phyloP scores from a whole-genome alignment of 2,329 filamentous ascomycete genomes.

The Leptographium radiaticola region DNA sequence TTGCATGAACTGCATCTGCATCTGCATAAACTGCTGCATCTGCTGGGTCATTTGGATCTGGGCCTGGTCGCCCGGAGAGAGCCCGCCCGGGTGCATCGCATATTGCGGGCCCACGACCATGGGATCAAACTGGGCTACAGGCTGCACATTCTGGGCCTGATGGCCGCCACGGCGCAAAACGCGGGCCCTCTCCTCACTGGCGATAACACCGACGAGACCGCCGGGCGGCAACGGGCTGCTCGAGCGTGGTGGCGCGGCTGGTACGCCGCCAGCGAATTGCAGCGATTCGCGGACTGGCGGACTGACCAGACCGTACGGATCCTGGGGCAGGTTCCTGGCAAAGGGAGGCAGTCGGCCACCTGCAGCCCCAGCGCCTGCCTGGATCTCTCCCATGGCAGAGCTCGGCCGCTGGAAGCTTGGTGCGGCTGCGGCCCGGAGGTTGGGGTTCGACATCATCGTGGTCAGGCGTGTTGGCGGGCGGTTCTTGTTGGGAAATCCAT shows the following conservation, averaged over 20 bases:
- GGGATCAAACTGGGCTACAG: constrained; percentile 31
- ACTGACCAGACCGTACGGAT: constrained; percentile 72
- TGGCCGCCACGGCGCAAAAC: constrained; percentile 70
- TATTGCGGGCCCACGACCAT: constrained; percentile 34
- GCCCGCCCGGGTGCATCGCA: constrained; percentile 28
- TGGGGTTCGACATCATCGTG: constrained; percentile 56
- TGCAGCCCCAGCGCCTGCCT: constrained; percentile 11
- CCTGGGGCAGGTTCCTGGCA: constrained; percentile 66
- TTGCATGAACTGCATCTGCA: constrained; percentile 93
- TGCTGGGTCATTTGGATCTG: constrained; percentile 72
- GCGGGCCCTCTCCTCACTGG: constrained; percentile 66
- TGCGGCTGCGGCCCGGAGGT: constrained; percentile 44
- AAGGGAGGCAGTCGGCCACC: constrained; percentile 59
- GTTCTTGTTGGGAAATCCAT: constrained; percentile 73
- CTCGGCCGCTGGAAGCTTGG: constrained; percentile 36
- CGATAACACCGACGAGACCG: constrained; percentile 79
- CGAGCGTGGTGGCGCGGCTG: constrained; percentile 17
- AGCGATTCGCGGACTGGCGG: constrained; percentile 62
- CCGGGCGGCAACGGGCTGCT: constrained; percentile 43
- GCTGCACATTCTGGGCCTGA: constrained; percentile 35
- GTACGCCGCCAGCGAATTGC: constrained; percentile 47
- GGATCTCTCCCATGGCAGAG: constrained; percentile 43
- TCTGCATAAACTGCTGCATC: constrained; percentile 80
- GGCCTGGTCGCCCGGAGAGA: constrained; percentile 54
- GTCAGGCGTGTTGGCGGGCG: constrained; percentile 58